Conservation (phyloP, 768 basidiomycete genomes). For the Mycena indigotica region DNA sequence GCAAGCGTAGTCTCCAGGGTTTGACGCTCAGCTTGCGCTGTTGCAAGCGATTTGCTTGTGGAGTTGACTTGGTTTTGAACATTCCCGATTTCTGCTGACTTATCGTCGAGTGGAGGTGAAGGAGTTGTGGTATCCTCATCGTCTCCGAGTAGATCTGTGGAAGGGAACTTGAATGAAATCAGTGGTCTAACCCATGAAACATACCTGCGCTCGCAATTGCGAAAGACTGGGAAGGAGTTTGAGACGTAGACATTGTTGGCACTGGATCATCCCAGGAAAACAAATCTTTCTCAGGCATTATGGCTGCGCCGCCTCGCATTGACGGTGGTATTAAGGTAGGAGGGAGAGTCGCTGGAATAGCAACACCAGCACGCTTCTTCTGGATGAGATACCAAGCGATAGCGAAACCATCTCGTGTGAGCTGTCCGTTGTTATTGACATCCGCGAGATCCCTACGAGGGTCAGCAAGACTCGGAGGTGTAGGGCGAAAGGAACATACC, state of each 20-base stretch:
- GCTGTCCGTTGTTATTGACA: slow-evolving; percentile 80
- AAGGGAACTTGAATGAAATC: slow-evolving; percentile 9
- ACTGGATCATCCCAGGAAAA: slow-evolving; percentile 61
- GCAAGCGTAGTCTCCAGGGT: slow-evolving; percentile 66
- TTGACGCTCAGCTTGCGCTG: slow-evolving; percentile 64
- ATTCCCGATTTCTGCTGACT: slow-evolving; percentile 87
- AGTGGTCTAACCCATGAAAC: slow-evolving; percentile 24
- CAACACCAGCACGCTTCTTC: slow-evolving; percentile 76
- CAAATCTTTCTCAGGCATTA: slow-evolving; percentile 42
- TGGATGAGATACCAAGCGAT: slow-evolving; percentile 95
- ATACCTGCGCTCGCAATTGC: slow-evolving; percentile 28
- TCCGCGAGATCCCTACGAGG: slow-evolving; percentile 86
- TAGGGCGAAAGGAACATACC: slow-evolving; percentile 54
- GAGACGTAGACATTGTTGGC: slow-evolving; percentile 44
- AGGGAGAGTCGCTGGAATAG: slow-evolving; percentile 73
- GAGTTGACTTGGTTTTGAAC: slow-evolving; percentile 81
- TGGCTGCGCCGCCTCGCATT: slow-evolving; percentile 53
- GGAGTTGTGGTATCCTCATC: slow-evolving; percentile 60
- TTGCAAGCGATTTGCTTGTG: slow-evolving; percentile 71
- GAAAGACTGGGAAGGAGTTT: slow-evolving; percentile 40
- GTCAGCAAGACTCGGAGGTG: slow-evolving; percentile 11
- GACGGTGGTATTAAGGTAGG: slow-evolving; percentile 79
- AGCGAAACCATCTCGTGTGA: slow-evolving; percentile 92
- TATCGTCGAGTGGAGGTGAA: slow-evolving; percentile 63
- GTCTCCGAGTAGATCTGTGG: slow-evolving; percentile 68